These are phyloP conservation scores for Tetramitus jugosus DNA, from an alignment of 208 protist species.

Conservation along the genomic window DNA sequence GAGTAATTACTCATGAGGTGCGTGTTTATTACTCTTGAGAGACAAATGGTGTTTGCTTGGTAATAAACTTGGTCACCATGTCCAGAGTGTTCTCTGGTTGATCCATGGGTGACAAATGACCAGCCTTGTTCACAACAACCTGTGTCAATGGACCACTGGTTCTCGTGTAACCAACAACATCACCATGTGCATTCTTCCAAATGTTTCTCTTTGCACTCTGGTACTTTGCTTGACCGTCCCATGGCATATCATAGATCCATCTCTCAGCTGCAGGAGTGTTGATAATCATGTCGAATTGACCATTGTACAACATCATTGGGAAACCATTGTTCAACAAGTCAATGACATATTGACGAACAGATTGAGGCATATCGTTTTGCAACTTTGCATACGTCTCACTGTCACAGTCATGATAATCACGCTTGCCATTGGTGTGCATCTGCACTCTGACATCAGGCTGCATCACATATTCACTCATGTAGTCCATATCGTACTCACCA, in stretches of 20 bases:
- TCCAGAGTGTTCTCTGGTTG: background rate
- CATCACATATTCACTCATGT: background rate
- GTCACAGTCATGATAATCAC: background rate
- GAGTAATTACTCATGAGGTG: no score
- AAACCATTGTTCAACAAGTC: background rate
- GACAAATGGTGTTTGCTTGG: no score
- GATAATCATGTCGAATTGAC: background rate
- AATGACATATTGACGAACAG: background rate
- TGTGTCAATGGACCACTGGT: background rate
- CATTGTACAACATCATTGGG: background rate
- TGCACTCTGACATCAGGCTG: background rate
- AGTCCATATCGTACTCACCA: background rate
- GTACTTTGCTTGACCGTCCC: background rate
- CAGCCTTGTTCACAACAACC: background rate
- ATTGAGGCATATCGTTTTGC: background rate
- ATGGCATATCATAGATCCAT: background rate
- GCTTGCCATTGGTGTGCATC: background rate
- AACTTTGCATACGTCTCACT: background rate
- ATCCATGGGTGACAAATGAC: conserved; percentile 16
- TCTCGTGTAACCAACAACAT: background rate
- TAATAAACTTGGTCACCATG: background rate
- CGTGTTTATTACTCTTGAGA: no score
- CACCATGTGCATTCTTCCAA: background rate
- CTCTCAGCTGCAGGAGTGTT: background rate
- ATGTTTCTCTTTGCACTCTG: no score